Evolutionary conservation across 225 moss, liverwort and hornwort species (phyloP), one percentile per base, ranked within the genome.

Genomic region (Polytrichum formosum): DNA sequence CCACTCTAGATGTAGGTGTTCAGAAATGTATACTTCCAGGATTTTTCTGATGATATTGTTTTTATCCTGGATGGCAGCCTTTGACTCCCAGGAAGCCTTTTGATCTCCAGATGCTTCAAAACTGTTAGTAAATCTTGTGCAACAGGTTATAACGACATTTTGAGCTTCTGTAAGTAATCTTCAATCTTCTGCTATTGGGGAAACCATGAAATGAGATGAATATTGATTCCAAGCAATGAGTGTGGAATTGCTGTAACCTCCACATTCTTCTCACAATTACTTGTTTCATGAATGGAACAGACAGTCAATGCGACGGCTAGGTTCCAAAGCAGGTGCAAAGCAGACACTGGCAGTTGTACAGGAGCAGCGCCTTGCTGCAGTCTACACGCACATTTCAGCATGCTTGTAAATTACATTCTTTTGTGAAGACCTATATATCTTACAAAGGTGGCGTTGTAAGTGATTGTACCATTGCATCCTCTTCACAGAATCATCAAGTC

Each of bases 41-140:
- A 71, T 30, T 25, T 61, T 62, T 29, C 75, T 78, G 21, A 80
- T 22, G 13, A 37, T 18, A 1, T 0, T 55, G 2, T 17, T 23
- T 71, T 71, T 66, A 53, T 59, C 22, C 66, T 53, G 56, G 28
- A 71, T 72, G 27, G 55, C 83, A 87, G 87, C 83, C 21, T 87
- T 87, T 26, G 74, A 78, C 28, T 86, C 86, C 63, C 83, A 75
- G 76, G 70, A 77, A 71, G 71, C 72, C 28, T 20, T 58, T 0
- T 58, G 58, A 58, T 13, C 23, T 23, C 58, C 58, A 58, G 58
- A 22, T n/a, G 46, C 13, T 13, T 46, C 46, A 46, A 13, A 4
- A 16, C 46, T 16, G 46, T 46, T 46, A 13, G 46, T 46, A 13
- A 46, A 46, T 46, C 13, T 13, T 46, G 46, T 46, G 13, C 46